Percentiles rank a stretch among this genome's conserved stretches.
phyloP scores from a whole-genome alignment of 192 early-diverging fungal species.

The Backusella sp. region DNA sequence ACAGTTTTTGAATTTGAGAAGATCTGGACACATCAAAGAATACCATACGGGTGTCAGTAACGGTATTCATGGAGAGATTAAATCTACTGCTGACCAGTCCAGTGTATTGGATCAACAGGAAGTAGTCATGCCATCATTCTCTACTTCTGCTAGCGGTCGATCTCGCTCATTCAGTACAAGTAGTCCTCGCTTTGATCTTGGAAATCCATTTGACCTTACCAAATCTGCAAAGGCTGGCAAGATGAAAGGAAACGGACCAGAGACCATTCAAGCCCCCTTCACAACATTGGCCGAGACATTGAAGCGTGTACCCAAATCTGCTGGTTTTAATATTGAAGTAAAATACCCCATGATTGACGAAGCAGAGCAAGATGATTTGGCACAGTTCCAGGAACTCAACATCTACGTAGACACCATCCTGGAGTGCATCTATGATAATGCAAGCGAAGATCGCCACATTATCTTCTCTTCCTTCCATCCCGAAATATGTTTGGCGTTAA shows the following conservation, averaged over 20 bases:
- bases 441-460: constrained; percentile 61
- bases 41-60: constrained; percentile 36
- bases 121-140: background rate
- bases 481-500: constrained; percentile 78
- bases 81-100: constrained; percentile 13
- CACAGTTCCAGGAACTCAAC: constrained; percentile 75
- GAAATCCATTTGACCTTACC: constrained; percentile 11
- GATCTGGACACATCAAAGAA: constrained; percentile 41
- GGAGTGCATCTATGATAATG: constrained; percentile 67
- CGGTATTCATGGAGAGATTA: constrained; percentile 22
- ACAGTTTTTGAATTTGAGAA: constrained; percentile 65
- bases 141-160: constrained; percentile 8
- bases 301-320: constrained; percentile 64
- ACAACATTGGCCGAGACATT: constrained; percentile 80
- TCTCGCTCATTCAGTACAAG: constrained; percentile 46
- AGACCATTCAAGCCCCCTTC: constrained; percentile 82
- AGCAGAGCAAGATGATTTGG: constrained; percentile 72
- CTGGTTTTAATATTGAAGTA: constrained; percentile 94
- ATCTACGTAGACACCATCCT: constrained; percentile 84
- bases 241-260: constrained; percentile 73
- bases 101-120: background rate
- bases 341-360: constrained; percentile 95
- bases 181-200: background rate
- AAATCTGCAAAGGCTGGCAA: constrained; percentile 38
- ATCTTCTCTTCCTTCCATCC: constrained; percentile 95